These are phyloP conservation scores for Fistulinella prunicolor DNA, from an alignment of 768 basidiomycete species.

Conservation along the genomic window DNA sequence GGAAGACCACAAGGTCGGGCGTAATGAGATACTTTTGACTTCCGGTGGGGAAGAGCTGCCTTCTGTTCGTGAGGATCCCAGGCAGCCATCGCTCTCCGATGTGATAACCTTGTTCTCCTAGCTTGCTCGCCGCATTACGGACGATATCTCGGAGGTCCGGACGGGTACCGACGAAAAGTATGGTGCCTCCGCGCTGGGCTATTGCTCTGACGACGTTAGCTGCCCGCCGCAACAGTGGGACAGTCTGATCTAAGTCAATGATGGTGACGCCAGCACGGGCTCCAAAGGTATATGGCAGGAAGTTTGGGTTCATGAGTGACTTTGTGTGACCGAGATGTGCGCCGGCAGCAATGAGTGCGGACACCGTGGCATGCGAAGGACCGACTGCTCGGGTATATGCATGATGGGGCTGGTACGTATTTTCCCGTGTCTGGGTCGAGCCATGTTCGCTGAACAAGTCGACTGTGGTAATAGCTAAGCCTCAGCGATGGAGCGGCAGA, in stretches of 20 bases:
- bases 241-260: constrained; percentile 92
- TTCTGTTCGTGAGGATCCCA: constrained; percentile 89
- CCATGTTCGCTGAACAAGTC: constrained; percentile 66
- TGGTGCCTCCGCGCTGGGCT: constrained; percentile 74
- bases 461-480: constrained; percentile 39
- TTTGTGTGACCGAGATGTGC: constrained; percentile 92
- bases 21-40: constrained; percentile 52
- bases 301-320: constrained; percentile 83
- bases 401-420: constrained; percentile 72
- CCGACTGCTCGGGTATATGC: constrained; percentile 57
- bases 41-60: constrained; percentile 66
- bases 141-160: constrained; percentile 74
- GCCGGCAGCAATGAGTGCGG: constrained; percentile 87
- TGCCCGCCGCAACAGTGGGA: constrained; percentile 88
- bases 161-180: constrained; percentile 90
- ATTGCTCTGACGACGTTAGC: constrained; percentile 83
- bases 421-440: constrained; percentile 69
- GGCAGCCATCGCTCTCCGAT: constrained; percentile 91
- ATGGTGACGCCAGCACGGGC: constrained; percentile 85
- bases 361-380: constrained; percentile 69
- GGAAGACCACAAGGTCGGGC: constrained; percentile 88
- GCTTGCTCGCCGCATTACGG: constrained; percentile 71
- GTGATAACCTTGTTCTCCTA: constrained; percentile 79
- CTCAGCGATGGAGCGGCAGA: constrained; percentile 4
- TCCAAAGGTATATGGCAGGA: constrained; percentile 90